These are phyloP conservation scores for Boletus huronensis DNA, from an alignment of 768 basidiomycete species.

Conservation along the genomic window DNA sequence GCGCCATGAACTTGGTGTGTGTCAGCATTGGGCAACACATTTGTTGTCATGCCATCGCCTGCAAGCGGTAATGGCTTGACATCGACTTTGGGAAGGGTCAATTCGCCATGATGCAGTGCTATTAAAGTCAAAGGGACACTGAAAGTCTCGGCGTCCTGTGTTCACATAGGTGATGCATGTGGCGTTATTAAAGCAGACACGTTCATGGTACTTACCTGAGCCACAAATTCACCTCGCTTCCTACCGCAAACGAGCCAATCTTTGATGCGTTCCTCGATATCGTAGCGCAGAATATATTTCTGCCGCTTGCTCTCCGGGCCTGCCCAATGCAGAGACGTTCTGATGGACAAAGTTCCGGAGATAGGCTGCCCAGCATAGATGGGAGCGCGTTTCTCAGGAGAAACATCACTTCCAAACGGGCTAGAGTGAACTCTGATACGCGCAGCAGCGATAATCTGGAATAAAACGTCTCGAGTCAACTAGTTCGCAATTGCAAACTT, in stretches of 20 bases:
- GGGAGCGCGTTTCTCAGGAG: constrained; percentile 31
- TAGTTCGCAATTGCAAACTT: background rate
- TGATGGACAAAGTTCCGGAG: constrained; percentile 60
- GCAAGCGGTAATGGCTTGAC: constrained; percentile 57
- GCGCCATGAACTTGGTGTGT: constrained; percentile 85
- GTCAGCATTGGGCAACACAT: constrained; percentile 63
- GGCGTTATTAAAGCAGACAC: background rate
- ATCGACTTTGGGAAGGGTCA: constrained; percentile 69
- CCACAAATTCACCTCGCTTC: constrained; percentile 80
- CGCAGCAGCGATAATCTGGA: constrained; percentile 65
- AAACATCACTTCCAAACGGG: constrained; percentile 36
- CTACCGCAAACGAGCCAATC: constrained; percentile 90
- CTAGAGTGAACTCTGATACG: constrained; percentile 47
- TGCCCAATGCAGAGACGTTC: constrained; percentile 79
- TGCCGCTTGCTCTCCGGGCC: constrained; percentile 39
- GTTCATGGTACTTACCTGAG: constrained; percentile 47
- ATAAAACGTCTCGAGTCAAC: constrained; percentile 9
- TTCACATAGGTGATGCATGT: constrained; percentile 1
- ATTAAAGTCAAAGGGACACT: constrained; percentile 72
- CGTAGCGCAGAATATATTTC: constrained; percentile 65
- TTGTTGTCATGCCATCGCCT: constrained; percentile 55
- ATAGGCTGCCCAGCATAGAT: constrained; percentile 89
- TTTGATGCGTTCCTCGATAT: constrained; percentile 73
- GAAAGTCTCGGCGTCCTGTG: constrained; percentile 59
- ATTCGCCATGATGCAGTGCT: constrained; percentile 79